phyloP scores from a whole-genome alignment of 371 early-diverging fungal genomes.

The Rhizomucor miehei region DNA sequence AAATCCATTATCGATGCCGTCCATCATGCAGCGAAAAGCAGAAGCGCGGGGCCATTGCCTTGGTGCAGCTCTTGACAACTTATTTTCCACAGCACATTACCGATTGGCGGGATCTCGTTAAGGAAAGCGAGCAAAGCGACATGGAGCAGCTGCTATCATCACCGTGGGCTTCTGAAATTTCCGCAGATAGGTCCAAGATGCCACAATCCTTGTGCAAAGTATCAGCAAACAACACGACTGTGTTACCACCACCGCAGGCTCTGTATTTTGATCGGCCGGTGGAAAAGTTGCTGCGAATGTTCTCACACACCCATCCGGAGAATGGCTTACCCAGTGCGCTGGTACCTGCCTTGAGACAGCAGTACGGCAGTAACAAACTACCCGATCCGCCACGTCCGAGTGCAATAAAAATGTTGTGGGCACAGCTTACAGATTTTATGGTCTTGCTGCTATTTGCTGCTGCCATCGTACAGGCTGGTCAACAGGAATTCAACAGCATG shows the following conservation, averaged over 20 bases:
- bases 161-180: constrained; percentile 26
- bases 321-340: constrained; percentile 63
- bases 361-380: constrained; percentile 85
- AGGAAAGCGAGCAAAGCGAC: constrained; percentile 70
- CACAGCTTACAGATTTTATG: constrained; percentile 91
- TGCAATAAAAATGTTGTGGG: constrained; percentile 75
- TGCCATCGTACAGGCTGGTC: constrained; percentile 77
- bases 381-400: constrained; percentile 77
- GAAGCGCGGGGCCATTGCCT: constrained; percentile 68
- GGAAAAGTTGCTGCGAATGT: constrained; percentile 81
- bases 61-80: constrained; percentile 64
- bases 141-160: constrained; percentile 60
- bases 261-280: constrained; percentile 87
- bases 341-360: constrained; percentile 56
- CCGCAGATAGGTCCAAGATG: constrained; percentile 21
- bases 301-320: constrained; percentile 60
- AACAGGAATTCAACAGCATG: constrained; percentile 74
- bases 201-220: constrained; percentile 11
- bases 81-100: constrained; percentile 50
- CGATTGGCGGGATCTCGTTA: constrained; percentile 90
- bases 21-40: constrained; percentile 64
- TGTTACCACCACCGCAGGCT: constrained; percentile 58
- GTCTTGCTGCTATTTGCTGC: constrained; percentile 69
- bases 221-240: constrained; percentile 29
- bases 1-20: constrained; percentile 81